Percentiles rank a stretch among this genome's conserved stretches.
Conservation (phyloP, 148 eudicot species). For the Rhododendron williamsianum region DNA sequence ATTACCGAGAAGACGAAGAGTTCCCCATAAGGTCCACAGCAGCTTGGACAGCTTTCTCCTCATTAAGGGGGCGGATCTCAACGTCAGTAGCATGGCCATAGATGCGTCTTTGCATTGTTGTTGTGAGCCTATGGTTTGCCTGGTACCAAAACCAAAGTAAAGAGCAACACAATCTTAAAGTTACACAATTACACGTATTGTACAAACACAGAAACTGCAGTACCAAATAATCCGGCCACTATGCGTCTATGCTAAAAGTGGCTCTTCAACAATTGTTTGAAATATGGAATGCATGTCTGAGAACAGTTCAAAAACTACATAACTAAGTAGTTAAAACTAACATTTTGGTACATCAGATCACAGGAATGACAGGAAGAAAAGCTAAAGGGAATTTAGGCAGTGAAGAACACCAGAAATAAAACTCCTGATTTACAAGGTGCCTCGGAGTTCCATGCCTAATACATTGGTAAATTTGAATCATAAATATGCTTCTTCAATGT, state of each 20-base stretch:
- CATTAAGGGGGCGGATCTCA: conserved; percentile 84
- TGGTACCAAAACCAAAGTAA: conserved; percentile 18
- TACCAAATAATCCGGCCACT: neutral
- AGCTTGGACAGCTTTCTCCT: conserved; percentile 91
- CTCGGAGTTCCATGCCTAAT: neutral
- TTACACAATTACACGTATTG: neutral
- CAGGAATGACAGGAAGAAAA: neutral
- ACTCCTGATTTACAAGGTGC: neutral
- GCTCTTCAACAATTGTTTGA: neutral
- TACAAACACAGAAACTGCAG: neutral
- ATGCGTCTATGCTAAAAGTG: neutral
- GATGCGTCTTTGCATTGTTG: conserved; percentile 78
- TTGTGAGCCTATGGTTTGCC: conserved; percentile 80
- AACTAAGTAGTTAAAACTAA: neutral
- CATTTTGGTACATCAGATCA: neutral
- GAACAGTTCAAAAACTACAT: neutral
- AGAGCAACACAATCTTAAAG: neutral
- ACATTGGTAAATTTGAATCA: neutral
- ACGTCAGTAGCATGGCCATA: conserved; percentile 92
- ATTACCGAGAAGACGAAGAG: conserved; percentile 83
- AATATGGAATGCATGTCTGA: neutral
- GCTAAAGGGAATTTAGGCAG: neutral
- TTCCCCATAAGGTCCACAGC: conserved; percentile 89
- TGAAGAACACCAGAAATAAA: neutral
- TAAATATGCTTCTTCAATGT: neutral